Conservation (phyloP, 768 basidiomycete genomes). For the Trametes sanguinea region DNA sequence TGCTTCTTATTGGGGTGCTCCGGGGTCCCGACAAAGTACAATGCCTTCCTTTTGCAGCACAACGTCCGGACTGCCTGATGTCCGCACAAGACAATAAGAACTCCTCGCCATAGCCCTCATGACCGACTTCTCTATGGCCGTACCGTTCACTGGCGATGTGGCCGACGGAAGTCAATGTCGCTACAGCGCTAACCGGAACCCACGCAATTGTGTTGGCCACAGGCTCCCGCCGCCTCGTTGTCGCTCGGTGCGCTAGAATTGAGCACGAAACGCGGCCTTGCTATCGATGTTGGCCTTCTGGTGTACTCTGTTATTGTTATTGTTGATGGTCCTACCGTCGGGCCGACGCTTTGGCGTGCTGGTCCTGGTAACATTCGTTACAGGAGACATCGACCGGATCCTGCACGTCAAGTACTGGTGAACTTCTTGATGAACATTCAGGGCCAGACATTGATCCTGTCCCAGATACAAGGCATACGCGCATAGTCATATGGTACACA, state of each 20-base stretch:
- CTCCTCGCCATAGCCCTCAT: slow-evolving; percentile 2
- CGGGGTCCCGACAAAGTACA: slow-evolving; percentile 20
- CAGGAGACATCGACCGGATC: background rate
- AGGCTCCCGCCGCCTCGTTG: slow-evolving; percentile 4
- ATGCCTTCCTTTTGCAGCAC: slow-evolving; percentile 23
- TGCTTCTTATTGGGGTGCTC: background rate
- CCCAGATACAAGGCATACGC: no score
- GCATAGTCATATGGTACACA: no score
- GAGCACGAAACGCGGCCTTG: background rate
- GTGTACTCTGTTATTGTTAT: background rate
- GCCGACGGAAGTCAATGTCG: slow-evolving; percentile 14
- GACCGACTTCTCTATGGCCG: slow-evolving; percentile 4
- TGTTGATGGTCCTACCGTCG: background rate
- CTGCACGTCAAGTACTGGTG: no score
- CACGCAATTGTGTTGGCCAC: slow-evolving; percentile 15
- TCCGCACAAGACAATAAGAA: slow-evolving; percentile 24
- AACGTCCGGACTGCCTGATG: slow-evolving; percentile 10
- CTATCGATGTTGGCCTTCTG: background rate
- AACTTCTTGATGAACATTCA: no score
- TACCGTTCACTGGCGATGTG: background rate
- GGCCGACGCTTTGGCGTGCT: background rate
- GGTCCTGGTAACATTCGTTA: background rate
- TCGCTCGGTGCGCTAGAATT: slow-evolving; percentile 3
- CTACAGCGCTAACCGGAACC: background rate
- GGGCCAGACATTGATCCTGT: no score